A percentile compares a stretch with the other conserved stretches of the same genome.
phyloP scores from a whole-genome alignment of 306 rosid genomes.

The Argentina anserina region DNA sequence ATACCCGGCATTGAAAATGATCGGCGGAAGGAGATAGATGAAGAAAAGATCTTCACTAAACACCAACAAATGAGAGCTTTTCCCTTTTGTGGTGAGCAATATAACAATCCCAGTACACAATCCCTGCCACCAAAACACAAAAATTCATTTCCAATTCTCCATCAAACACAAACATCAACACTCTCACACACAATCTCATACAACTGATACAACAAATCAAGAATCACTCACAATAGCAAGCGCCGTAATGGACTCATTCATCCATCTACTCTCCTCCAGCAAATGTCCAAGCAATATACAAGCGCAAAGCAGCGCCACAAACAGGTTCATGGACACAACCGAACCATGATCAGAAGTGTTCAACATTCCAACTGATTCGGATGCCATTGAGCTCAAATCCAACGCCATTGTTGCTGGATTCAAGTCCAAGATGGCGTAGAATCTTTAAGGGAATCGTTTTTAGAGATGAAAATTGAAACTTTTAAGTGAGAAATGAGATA shows the following conservation, averaged over 20 bases:
- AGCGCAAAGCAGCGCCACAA: conserved; percentile 83
- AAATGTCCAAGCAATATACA: conserved; percentile 85
- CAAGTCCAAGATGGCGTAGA: background rate
- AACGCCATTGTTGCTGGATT: conserved; percentile 13
- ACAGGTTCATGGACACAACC: conserved; percentile 79
- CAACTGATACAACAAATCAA: background rate
- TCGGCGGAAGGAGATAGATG: conserved; percentile 93
- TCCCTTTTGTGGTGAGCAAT: conserved; percentile 69
- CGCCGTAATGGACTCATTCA: conserved; percentile 90
- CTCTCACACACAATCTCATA: background rate
- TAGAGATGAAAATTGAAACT: conserved; percentile 7
- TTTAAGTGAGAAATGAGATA: background rate
- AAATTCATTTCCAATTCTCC: conserved; percentile 2
- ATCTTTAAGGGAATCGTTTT: background rate
- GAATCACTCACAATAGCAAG: conserved; percentile 66
- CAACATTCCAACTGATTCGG: conserved; percentile 23
- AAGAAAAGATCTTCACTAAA: conserved; percentile 96
- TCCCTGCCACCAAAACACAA: conserved; percentile 48
- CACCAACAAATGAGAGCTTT: conserved; percentile 75
- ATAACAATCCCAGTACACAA: conserved; percentile 72
- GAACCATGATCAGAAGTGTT: conserved; percentile 63
- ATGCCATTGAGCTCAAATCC: conserved; percentile 13
- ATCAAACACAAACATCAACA: background rate
- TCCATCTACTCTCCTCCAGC: conserved; percentile 84
- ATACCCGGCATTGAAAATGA: conserved; percentile 97